phyloP scores from a whole-genome alignment of 176 grass and related monocot genomes.

The Oryza glaberrima region DNA sequence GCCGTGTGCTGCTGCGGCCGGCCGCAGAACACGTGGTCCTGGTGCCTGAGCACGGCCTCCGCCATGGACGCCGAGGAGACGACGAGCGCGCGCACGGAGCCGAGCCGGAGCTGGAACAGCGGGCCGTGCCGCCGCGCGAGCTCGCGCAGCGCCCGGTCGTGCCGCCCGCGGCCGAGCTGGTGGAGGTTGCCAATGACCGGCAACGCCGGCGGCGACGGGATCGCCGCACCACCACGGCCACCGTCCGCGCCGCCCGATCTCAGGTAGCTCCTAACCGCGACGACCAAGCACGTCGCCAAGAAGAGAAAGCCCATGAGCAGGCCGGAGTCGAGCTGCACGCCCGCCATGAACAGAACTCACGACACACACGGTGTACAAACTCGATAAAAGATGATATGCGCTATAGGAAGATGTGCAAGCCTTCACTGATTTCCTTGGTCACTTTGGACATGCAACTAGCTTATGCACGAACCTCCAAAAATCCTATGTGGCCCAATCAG shows the following conservation, averaged over 20 bases:
- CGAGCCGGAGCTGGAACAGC: not conserved
- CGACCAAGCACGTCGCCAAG: not conserved
- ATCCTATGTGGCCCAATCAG: too few species aligned
- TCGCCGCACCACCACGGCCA: not conserved
- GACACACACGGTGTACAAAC: too few species aligned
- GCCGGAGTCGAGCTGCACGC: not conserved
- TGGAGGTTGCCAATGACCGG: slow-evolving; percentile 65
- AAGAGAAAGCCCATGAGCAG: not conserved
- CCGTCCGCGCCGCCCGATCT: not conserved
- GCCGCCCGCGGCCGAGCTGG: slow-evolving; percentile 39
- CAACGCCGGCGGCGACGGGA: slow-evolving; percentile 44
- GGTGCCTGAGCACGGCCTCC: slow-evolving; percentile 40
- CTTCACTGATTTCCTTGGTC: too few species aligned
- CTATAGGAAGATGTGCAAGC: too few species aligned
- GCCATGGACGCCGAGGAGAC: slow-evolving; percentile 54
- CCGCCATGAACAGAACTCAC: not conserved
- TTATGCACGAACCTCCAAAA: too few species aligned
- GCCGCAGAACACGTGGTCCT: slow-evolving; percentile 45
- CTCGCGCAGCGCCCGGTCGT: slow-evolving; percentile 44
- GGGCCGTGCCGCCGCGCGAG: not conserved
- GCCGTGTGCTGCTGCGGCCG: slow-evolving; percentile 30
- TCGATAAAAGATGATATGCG: too few species aligned
- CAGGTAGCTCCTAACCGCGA: not conserved
- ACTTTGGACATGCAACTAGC: too few species aligned
- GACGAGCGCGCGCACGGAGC: slow-evolving; percentile 33